These are phyloP conservation scores for Nannochloris sp. DNA, from an alignment of 139 green algal species.

Conservation along the genomic window DNA sequence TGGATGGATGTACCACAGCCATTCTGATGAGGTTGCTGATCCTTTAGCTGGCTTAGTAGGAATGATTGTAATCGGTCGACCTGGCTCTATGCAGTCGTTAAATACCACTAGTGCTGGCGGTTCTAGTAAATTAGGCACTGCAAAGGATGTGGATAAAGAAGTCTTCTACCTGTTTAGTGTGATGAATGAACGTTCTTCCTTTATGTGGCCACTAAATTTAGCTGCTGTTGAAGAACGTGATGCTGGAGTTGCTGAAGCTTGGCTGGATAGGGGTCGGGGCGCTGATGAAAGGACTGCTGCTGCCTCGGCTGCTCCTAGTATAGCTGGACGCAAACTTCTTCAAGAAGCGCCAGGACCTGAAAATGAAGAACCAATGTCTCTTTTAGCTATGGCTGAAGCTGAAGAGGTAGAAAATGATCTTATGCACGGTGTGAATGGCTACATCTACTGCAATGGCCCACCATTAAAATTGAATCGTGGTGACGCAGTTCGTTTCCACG, in stretches of 20 bases:
- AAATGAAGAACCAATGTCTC: too few relatives aligned
- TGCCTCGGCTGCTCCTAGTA: neutral
- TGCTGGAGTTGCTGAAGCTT: too few relatives aligned
- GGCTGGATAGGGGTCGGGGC: too few relatives aligned
- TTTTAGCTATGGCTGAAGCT: neutral
- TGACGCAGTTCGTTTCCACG: constrained; percentile 30
- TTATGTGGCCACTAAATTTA: constrained; percentile 31
- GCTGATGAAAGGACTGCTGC: too few relatives aligned
- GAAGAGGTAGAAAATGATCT: neutral
- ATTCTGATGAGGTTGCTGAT: constrained; percentile 40
- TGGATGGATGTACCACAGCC: constrained; percentile 60
- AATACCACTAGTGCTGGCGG: neutral
- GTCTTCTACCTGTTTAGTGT: constrained; percentile 41
- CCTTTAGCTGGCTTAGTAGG: constrained; percentile 55
- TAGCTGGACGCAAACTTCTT: neutral
- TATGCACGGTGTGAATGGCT: constrained; percentile 50
- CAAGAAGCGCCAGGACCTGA: too few relatives aligned
- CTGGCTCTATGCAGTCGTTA: constrained; percentile 3
- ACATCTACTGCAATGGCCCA: constrained; percentile 52
- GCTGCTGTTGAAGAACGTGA: neutral
- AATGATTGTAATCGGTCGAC: constrained; percentile 44
- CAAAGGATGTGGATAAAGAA: constrained; percentile 15
- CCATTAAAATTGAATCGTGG: constrained; percentile 21
- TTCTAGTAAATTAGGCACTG: neutral
- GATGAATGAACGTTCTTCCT: constrained; percentile 19